Evolutionary conservation across 345 rosid genomes (phyloP), one percentile per base, ranked within the genome.

Genomic region (Murraya paniculata): DNA sequence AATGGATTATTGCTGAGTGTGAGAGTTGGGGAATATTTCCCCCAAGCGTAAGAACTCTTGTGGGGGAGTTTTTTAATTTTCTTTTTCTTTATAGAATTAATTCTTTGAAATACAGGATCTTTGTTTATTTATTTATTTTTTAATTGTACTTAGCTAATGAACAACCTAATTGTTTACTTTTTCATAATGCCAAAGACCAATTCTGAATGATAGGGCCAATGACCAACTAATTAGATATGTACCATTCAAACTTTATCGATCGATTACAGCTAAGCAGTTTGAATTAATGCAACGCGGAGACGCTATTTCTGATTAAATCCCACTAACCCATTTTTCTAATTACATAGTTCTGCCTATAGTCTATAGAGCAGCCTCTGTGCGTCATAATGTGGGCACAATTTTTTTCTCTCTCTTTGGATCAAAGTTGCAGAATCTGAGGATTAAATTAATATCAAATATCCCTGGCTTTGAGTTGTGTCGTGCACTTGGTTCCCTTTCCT

Each of bases 251-350:
- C 30, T 48, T 73, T 81, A 59, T 73, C 75, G 70, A 65, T 73
- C 78, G 74, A 68, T 60, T 61, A 35, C 78, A 81, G 81, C 81
- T 77, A 77, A 60, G 70, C 56, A 53, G 73, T 76, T 76, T 76
- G 79, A 76, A 67, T 56, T 5, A 7, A 36, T 22, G 61, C 57
- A 48, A 76, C 77, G 79, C 73, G 80, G 45, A 64, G 16, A 67
- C 16, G 16, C 50, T 45, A 45, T 41, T 41, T 1, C 9, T 74
- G 69, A 75, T 31, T 13, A 39, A 10, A 53, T 75, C 31, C 62
- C 62, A 64, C 71, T n/a, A 11, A 11, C 70, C 35, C 69, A 19
- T 41, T 28, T 64, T 60, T 16, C 35, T 60, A 73, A 4, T 13
- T 45, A 24, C 9, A 13, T 25, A 6, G 7, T 14, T 7, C 7